Conservation (phyloP, 2,329 filamentous ascomycete genomes). For the Penicillium fuscoglaucum region DNA sequence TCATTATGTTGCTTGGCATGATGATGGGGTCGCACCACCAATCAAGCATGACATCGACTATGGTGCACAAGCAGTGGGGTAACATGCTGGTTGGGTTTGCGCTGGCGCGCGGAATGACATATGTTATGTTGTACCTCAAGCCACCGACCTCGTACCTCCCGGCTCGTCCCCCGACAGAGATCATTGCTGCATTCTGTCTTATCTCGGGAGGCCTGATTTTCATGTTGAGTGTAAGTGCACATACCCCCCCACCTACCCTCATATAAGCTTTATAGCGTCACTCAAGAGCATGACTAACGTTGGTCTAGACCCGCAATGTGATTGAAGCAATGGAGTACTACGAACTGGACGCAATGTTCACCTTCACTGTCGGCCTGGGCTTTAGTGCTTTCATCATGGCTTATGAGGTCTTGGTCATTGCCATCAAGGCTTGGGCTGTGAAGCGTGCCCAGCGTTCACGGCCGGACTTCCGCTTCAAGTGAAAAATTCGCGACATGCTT, state of each 20-base stretch:
- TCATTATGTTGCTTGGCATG: conserved; percentile 82
- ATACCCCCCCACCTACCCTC: not conserved
- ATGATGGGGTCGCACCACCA: conserved; percentile 97
- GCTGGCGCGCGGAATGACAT: conserved; percentile 74
- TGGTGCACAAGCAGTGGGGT: conserved; percentile 95
- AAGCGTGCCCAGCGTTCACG: conserved; percentile 42
- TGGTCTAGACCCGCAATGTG: conserved; percentile 68
- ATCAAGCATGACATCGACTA: conserved; percentile 76
- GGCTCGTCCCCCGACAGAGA: conserved; percentile 82
- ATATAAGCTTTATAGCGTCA: not conserved
- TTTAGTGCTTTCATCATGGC: conserved; percentile 81
- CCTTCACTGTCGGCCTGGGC: conserved; percentile 86
- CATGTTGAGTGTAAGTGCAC: conserved; percentile 76
- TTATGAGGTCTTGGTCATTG: conserved; percentile 74
- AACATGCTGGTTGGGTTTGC: conserved; percentile 78
- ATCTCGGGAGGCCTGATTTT: conserved; percentile 87
- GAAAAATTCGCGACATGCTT: conserved; percentile 11
- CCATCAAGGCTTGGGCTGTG: conserved; percentile 83
- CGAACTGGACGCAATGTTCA: conserved; percentile 84
- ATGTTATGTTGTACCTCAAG: conserved; percentile 74
- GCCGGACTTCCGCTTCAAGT: conserved; percentile 35
- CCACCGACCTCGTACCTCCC: conserved; percentile 79
- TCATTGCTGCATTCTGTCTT: conserved; percentile 83
- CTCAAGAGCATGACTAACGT: conserved; percentile 25
- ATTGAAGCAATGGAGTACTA: conserved; percentile 75